These are phyloP conservation scores for Ceratocystis alfenasii DNA, from an alignment of 2,329 filamentous ascomycete genomes.

Conservation along the genomic window DNA sequence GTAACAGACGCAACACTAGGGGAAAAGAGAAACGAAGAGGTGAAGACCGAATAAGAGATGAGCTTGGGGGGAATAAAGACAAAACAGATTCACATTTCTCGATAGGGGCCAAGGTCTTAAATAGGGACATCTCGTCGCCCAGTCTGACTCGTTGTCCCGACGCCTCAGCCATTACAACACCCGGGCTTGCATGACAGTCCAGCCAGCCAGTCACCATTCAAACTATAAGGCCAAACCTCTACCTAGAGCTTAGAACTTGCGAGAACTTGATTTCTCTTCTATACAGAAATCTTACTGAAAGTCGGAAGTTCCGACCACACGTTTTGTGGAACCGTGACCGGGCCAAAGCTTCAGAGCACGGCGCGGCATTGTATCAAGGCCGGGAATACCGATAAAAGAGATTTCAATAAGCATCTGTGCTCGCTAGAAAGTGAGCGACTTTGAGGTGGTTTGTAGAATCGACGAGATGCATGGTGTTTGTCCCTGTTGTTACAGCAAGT, in stretches of 20 bases:
- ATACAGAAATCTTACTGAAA: not conserved
- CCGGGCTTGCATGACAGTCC: not conserved
- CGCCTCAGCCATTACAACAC: not conserved
- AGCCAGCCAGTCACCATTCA: not conserved
- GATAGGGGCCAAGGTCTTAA: not conserved
- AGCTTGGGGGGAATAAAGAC: not conserved
- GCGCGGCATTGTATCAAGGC: slow-evolving; percentile 3
- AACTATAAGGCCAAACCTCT: not conserved
- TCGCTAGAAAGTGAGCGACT: not conserved
- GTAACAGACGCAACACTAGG: not conserved
- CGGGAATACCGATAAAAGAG: not conserved
- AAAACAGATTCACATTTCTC: not conserved
- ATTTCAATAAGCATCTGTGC: not conserved
- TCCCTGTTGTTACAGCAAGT: too few relatives aligned
- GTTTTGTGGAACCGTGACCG: not conserved
- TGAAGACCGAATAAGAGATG: slow-evolving; percentile 1
- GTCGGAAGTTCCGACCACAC: slow-evolving; percentile 6
- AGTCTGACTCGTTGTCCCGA: not conserved
- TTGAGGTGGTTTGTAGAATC: not conserved
- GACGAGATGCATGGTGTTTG: not conserved
- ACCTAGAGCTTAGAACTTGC: not conserved
- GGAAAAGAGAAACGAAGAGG: not conserved
- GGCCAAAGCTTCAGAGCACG: slow-evolving; percentile 3
- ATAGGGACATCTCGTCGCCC: not conserved
- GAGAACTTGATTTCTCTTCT: not conserved